Percentiles rank a stretch among this genome's conserved stretches.
These are phyloP conservation scores for Naganishia antarctica DNA, from an alignment of 768 basidiomycete genomes.

Conservation along the genomic window DNA sequence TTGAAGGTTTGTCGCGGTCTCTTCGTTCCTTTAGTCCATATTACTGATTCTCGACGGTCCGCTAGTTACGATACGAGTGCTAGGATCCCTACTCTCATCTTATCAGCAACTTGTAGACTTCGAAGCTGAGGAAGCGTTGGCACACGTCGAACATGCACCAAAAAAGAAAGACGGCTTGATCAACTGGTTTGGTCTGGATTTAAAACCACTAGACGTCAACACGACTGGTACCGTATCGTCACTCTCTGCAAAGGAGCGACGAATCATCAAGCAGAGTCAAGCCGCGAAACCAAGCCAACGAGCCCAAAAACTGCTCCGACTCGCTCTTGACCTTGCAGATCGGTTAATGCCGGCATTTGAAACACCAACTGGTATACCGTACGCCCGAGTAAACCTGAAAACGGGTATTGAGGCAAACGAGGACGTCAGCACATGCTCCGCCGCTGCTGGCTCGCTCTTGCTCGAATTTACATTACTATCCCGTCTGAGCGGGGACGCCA, in stretches of 20 bases:
- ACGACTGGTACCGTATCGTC: not conserved
- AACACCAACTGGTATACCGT: slow-evolving; percentile 86
- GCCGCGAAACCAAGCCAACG: slow-evolving; percentile 49
- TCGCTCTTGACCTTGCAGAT: slow-evolving; percentile 82
- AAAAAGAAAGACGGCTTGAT: slow-evolving; percentile 1
- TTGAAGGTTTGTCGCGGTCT: slow-evolving; percentile 55
- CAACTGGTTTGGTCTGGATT: slow-evolving; percentile 6
- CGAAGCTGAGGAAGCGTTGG: slow-evolving; percentile 14
- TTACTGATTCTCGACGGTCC: not conserved
- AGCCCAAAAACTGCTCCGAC: slow-evolving; percentile 63
- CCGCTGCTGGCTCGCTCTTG: slow-evolving; percentile 86
- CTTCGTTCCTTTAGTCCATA: not conserved
- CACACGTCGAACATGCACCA: not conserved
- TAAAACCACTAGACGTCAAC: slow-evolving; percentile 6
- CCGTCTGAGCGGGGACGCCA: slow-evolving; percentile 79
- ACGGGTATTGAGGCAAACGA: slow-evolving; percentile 73
- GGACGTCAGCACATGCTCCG: slow-evolving; percentile 81
- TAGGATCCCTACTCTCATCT: slow-evolving; percentile 67
- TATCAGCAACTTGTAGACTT: slow-evolving; percentile 40
- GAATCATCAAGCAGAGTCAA: slow-evolving; percentile 17
- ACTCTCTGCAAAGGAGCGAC: not conserved
- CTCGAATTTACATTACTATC: slow-evolving; percentile 91
- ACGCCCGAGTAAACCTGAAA: slow-evolving; percentile 80
- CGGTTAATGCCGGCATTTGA: slow-evolving; percentile 84
- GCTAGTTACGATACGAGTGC: slow-evolving; percentile 77